Evolutionary conservation across 202 grass and related monocot genomes (phyloP).

Genomic region (Eragrostis tef): DNA sequence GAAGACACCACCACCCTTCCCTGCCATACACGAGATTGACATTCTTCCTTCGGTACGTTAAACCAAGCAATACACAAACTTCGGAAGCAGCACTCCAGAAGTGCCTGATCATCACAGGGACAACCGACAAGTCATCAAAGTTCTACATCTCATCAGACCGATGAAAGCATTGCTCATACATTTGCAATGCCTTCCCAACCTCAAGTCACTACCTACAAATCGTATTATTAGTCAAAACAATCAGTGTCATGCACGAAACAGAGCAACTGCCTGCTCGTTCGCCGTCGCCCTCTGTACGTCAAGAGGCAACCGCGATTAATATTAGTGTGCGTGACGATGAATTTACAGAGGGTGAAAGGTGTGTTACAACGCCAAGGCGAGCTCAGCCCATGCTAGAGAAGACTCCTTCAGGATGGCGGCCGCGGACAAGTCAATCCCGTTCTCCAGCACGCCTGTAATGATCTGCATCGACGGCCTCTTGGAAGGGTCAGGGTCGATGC

Average conservation of each 20-base stretch:
- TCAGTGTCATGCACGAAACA: conserved; percentile 24
- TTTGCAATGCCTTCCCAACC: neutral
- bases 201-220: neutral
- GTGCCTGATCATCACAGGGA: neutral
- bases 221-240: conserved; percentile 9
- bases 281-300: neutral
- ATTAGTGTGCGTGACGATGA: neutral
- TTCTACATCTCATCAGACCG: neutral
- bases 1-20: too few relatives aligned
- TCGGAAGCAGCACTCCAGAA: neutral
- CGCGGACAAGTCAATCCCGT: conserved; percentile 72
- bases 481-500: conserved; percentile 79
- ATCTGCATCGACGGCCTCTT: conserved; percentile 96
- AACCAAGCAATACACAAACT: neutral
- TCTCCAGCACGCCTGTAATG: conserved; percentile 73
- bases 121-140: neutral
- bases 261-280: neutral
- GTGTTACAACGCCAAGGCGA: conserved; percentile 3
- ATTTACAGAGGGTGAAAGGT: too few relatives aligned
- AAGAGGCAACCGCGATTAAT: conserved; percentile 17
- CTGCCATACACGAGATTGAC: too few relatives aligned
- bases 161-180: neutral
- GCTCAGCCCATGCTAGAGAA: conserved; percentile 80
- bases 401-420: conserved; percentile 83
- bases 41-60: neutral